A percentile compares a stretch with the other conserved stretches of the same genome.
Evolutionary conservation across 1,284 basidiomycete species (phyloP).

Genomic region (Uromyces viciae-fabae): DNA sequence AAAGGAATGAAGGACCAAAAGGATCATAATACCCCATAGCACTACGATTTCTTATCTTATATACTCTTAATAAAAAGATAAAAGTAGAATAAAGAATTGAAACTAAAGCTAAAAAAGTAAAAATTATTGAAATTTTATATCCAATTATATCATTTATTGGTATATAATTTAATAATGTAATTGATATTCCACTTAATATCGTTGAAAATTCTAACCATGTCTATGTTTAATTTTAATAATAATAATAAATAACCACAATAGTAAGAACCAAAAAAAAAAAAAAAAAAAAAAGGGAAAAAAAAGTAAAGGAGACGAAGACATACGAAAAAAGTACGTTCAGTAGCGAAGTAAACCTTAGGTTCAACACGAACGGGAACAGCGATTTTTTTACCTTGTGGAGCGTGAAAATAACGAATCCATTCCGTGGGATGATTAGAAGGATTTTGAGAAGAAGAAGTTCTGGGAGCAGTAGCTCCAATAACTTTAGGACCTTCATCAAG

Average conservation of each 20-base stretch:
- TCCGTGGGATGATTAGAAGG: constrained; percentile 50
- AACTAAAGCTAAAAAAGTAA: constrained; percentile 82
- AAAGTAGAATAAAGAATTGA: constrained; percentile 81
- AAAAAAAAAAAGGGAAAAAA: constrained; percentile 49
- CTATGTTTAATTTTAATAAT: constrained; percentile 54
- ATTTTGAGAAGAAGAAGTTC: constrained; percentile 49
- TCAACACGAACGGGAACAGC: constrained; percentile 89
- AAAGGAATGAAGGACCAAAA: constrained; percentile 7
- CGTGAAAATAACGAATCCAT: constrained; percentile 71
- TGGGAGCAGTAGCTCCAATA: constrained; percentile 51
- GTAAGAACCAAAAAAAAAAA: constrained; percentile 1
- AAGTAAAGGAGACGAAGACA: too few species aligned
- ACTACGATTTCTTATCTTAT: constrained; percentile 62
- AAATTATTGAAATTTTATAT: constrained; percentile 76
- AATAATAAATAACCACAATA: constrained; percentile 38
- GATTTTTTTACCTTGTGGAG: constrained; percentile 82
- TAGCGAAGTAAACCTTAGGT: constrained; percentile 96
- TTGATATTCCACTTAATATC: constrained; percentile 77
- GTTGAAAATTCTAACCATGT: constrained; percentile 85
- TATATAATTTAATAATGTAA: constrained; percentile 70
- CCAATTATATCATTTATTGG: constrained; percentile 70
- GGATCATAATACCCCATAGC: constrained; percentile 31
- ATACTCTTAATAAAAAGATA: constrained; percentile 81
- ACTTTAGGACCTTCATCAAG: constrained; percentile 56
- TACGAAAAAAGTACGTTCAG: constrained; percentile 84